Percentiles rank a stretch among this genome's conserved stretches.
Evolutionary conservation across 2,329 filamentous ascomycete genomes (phyloP).

Genomic region (Camillea tinctor): DNA sequence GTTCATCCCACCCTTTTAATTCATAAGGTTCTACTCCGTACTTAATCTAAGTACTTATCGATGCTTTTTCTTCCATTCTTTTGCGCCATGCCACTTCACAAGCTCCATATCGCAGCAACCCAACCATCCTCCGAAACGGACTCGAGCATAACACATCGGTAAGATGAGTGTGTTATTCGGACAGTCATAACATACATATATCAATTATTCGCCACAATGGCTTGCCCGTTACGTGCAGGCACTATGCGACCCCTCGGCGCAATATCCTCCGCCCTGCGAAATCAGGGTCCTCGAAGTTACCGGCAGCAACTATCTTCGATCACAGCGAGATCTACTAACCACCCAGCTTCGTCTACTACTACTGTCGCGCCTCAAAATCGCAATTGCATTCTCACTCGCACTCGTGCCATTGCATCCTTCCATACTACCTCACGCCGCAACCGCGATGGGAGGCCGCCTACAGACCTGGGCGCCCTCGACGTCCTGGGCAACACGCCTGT

Average conservation of each 20-base stretch:
- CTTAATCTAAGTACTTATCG: too few relatives aligned
- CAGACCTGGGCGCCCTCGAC: conserved; percentile 73
- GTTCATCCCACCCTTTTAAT: conserved; percentile 24
- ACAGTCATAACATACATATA: conserved; percentile 8
- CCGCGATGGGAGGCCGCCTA: conserved; percentile 36
- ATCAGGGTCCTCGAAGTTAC: conserved; percentile 8
- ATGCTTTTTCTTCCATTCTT: conserved; percentile 4
- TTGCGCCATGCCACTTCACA: conserved; percentile 9
- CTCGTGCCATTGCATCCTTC: conserved; percentile 16
- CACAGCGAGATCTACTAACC: neutral
- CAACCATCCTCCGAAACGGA: neutral
- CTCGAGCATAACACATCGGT: neutral
- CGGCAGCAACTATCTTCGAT: conserved; percentile 7
- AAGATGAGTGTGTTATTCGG: neutral
- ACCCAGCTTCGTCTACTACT: conserved; percentile 1
- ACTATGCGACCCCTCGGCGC: conserved; percentile 15
- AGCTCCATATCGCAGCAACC: neutral
- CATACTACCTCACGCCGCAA: conserved; percentile 19
- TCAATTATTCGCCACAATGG: conserved; percentile 21
- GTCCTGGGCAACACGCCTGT: conserved; percentile 73
- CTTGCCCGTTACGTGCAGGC: conserved; percentile 18
- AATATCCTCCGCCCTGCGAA: conserved; percentile 13
- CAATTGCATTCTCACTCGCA: too few relatives aligned
- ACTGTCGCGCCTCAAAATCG: conserved; percentile 2
- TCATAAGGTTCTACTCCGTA: too few relatives aligned